Evolutionary conservation across 208 protist genomes (phyloP), one percentile per base, ranked within the genome.

Genomic region (Trypanosoma rangeli): DNA sequence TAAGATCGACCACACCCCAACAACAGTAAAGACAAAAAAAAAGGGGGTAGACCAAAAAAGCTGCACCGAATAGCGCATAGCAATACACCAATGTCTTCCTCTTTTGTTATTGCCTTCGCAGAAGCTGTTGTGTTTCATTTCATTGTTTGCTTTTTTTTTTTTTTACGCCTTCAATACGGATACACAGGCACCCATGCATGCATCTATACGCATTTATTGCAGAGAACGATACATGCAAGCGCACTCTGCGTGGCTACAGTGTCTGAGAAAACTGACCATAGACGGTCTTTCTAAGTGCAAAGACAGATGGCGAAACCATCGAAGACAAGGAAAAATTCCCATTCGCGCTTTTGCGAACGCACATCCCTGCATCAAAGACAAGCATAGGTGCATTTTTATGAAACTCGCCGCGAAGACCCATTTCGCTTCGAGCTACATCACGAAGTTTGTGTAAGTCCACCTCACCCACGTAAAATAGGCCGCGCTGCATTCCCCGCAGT

Each of bases 401-500:
- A 62, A 92, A 90, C 52, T 93, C 85, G 57, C 84, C 86, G 57
- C 77, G 70, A 42, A 94, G 73, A 16, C 85, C 82, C 29, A 65
- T 73, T n/a, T 87, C 78, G 29, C 78, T 83, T 29, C 83, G 50
- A 8, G 83, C 74, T 0, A 57, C 33, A 56, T 96, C 91, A 1
- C 82, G 79, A 46, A 96, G 64, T 5, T 69, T 82, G 26, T 71
- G 59, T 49, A 96, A 70, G 31, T 96, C 87, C 10, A 85, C 68
- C 31, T 89, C 80, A 29, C 91, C 91, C 18, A 96, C 81, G 77
- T 93, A 94, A 76, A 89, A 93, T 37, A 86, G 86, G n/a, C 91
- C 91, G 10, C 83, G 73, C 35, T 86, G 82, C n/a, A 93, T 70
- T 1, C 82, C 85, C 18, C 75, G 55, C 58, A 42, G 12, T 66